These are phyloP conservation scores for Heracleum sosnowskyi DNA, from an alignment of 129 eudicot genomes.

Conservation along the genomic window DNA sequence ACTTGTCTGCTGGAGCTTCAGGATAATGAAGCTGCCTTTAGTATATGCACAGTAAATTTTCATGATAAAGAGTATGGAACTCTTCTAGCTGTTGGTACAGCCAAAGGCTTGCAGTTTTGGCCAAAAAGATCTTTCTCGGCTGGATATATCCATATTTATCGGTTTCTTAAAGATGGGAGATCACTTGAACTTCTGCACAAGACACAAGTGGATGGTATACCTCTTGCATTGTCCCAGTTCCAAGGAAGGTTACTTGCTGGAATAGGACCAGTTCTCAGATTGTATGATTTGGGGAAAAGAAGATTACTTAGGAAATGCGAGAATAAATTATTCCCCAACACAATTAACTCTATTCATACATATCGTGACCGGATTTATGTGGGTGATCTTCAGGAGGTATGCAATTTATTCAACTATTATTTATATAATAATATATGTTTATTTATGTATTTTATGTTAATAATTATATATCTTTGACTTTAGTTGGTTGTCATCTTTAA, in stretches of 20 bases:
- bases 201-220: slow-evolving; percentile 93
- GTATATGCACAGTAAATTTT: slow-evolving; percentile 89
- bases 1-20: slow-evolving; percentile 90
- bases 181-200: slow-evolving; percentile 92
- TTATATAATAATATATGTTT: neutral
- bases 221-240: slow-evolving; percentile 92
- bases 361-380: slow-evolving; percentile 98
- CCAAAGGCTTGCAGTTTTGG: slow-evolving; percentile 85
- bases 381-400: slow-evolving; percentile 96
- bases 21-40: slow-evolving; percentile 97
- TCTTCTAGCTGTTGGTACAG: slow-evolving; percentile 95
- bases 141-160: slow-evolving; percentile 87
- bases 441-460: neutral
- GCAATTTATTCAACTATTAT: slow-evolving; percentile 1
- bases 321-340: slow-evolving; percentile 86
- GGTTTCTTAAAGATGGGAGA: slow-evolving; percentile 84
- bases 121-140: slow-evolving; percentile 74
- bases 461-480: too few species aligned
- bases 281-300: slow-evolving; percentile 90
- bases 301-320: slow-evolving; percentile 94
- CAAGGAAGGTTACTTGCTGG: slow-evolving; percentile 97
- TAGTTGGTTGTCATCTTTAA: neutral
- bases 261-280: slow-evolving; percentile 77
- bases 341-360: slow-evolving; percentile 79
- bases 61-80: slow-evolving; percentile 95